phyloP scores from a whole-genome alignment of 148 eudicot genomes.

The Pharnaceum exiguum region DNA sequence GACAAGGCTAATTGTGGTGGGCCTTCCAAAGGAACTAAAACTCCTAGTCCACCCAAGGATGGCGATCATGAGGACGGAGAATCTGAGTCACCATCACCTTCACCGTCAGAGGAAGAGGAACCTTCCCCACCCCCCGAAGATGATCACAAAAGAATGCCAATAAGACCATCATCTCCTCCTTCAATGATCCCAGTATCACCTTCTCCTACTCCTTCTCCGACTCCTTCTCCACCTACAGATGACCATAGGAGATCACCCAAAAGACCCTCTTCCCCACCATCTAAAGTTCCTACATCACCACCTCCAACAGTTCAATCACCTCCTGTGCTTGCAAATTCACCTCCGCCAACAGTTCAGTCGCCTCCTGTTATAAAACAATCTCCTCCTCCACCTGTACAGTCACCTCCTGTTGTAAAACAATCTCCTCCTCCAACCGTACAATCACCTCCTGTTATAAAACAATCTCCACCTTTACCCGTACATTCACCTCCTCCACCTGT shows the following conservation, averaged over 20 bases:
- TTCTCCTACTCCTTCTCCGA: too few species aligned
- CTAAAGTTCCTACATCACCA: conserved; percentile 11
- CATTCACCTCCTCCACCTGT: conserved; percentile 13
- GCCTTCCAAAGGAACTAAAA: background rate
- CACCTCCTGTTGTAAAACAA: conserved; percentile 14
- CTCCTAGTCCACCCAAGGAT: conserved; percentile 6
- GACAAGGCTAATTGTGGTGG: conserved; percentile 27
- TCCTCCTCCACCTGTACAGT: conserved; percentile 2
- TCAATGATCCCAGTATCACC: background rate
- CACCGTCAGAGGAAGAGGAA: background rate
- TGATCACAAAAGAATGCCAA: conserved; percentile 1
- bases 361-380: conserved; percentile 8
- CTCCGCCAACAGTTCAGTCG: conserved; percentile 15
- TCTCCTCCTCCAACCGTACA: conserved; percentile 25
- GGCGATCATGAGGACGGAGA: background rate
- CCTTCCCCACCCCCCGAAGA: conserved; percentile 14
- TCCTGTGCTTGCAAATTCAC: background rate
- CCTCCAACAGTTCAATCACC: conserved; percentile 23
- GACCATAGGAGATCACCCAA: conserved; percentile 13
- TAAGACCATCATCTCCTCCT: conserved; percentile 7
- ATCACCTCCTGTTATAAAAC: conserved; percentile 10
- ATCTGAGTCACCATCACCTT: background rate
- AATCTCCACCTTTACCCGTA: conserved; percentile 22
- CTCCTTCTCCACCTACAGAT: conserved; percentile 19
- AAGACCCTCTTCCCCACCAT: conserved; percentile 20